Evolutionary conservation across 176 grass and related monocot genomes (phyloP).

Genomic region (Pontederia paniculata): DNA sequence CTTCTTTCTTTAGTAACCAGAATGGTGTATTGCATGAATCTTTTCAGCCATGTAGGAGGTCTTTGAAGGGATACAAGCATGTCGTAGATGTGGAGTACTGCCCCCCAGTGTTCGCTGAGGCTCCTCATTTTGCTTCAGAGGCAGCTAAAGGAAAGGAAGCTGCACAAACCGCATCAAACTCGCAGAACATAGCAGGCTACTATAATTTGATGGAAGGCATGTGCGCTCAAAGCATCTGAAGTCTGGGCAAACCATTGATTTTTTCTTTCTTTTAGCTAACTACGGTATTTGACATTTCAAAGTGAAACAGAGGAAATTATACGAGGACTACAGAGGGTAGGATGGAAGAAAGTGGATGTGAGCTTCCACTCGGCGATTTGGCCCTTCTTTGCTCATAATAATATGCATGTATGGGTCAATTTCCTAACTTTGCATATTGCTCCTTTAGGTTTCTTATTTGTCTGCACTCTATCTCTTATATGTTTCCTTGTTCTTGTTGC

Average conservation of each 20-base stretch:
- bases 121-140: constrained; percentile 53
- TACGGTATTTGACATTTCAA: constrained; percentile 6
- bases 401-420: constrained; percentile 49
- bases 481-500: not conserved
- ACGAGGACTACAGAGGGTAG: constrained; percentile 63
- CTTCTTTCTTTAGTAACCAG: too few species aligned
- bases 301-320: constrained; percentile 73
- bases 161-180: constrained; percentile 43
- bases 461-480: constrained; percentile 1
- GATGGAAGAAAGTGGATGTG: constrained; percentile 93
- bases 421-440: not conserved
- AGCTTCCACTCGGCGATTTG: constrained; percentile 53
- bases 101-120: constrained; percentile 30
- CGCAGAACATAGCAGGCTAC: constrained; percentile 49
- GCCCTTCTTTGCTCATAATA: constrained; percentile 88
- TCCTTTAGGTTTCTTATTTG: not conserved
- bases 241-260: not conserved
- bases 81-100: constrained; percentile 65
- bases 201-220: constrained; percentile 71
- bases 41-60: constrained; percentile 40
- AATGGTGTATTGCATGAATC: not conserved
- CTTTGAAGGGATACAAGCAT: constrained; percentile 64
- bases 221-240: not conserved
- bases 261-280: not conserved
- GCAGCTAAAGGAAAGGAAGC: constrained; percentile 58